Evolutionary conservation across 2,329 filamentous ascomycete genomes (phyloP), one percentile per base, ranked within the genome.

Genomic region (Pseudogymnoascus sp.): DNA sequence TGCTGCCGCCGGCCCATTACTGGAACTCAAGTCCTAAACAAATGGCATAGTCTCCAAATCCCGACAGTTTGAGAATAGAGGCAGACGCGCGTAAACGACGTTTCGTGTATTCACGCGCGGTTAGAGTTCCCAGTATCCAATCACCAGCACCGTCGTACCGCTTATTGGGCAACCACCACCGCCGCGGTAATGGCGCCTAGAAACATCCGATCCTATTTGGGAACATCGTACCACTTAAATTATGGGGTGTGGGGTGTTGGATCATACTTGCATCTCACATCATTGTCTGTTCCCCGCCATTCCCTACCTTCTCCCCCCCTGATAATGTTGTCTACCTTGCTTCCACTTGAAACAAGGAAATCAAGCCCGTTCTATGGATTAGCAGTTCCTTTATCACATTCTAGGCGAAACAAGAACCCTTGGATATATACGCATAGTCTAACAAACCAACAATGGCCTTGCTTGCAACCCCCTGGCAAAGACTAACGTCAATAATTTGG

Each of bases 381-480:
- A 7, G 3, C 21, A 10, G 7, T n/a, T 13, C 21, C 21, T 7
- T n/a, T 50, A 50, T n/a, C 9, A 29, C 44, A 17, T 46, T 3
- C n/a, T 33, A 23, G 7, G 19, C n/a, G 13, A 21, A 59, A 21
- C 9, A 17, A 17, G 19, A 11, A 29, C 11, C 50, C 10, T 21
- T 9, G 21, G 17, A 15, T 7, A 46, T 46, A 46, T 26, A 26
- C 42, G 42, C 3, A 46, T 44, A 11, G 11, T 44, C 9, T 10
- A 44, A 23, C 17, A 23, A 26, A 3, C 21, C 13, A 26, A 11
- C n/a, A 46, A 65, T 65, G 64, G 61, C 62, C 59, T 65, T 56
- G 26, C 23, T 64, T 17, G 33, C 19, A 29, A 44, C 62, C 40
- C 10, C 50, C 26, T 64, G 60, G 23, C n/a, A 17, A 56, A 62